A percentile compares a stretch with the other conserved stretches of the same genome.
Conservation (phyloP, 2,329 filamentous ascomycete genomes). For the Didymella arachidicola region DNA sequence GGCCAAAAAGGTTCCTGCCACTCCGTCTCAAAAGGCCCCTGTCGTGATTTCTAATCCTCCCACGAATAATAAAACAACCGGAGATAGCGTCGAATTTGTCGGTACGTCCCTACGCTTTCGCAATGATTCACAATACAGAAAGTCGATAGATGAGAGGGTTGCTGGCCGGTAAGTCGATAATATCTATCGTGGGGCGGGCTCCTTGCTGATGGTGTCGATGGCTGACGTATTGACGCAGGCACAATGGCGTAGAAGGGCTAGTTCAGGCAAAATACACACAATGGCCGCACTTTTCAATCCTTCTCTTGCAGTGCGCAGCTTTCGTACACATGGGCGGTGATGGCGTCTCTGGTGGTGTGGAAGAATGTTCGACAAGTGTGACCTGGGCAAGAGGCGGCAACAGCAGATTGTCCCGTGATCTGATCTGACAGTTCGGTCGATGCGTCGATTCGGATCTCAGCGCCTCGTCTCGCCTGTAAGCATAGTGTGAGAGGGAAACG, state of each 20-base stretch:
- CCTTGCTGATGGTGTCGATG: conserved; percentile 28
- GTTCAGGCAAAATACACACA: conserved; percentile 21
- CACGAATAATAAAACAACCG: not conserved
- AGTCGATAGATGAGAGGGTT: conserved; percentile 9
- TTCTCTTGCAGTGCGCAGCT: conserved; percentile 29
- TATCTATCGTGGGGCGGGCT: conserved; percentile 19
- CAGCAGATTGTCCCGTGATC: conserved; percentile 42
- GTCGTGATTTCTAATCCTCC: not conserved
- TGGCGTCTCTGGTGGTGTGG: conserved; percentile 24
- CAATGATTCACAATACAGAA: not conserved
- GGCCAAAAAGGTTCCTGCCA: conserved; percentile 21
- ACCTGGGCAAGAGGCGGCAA: conserved; percentile 33
- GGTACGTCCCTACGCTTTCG: conserved; percentile 8
- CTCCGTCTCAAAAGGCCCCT: conserved; percentile 6
- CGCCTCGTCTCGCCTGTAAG: conserved; percentile 31
- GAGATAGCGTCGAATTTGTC: not conserved
- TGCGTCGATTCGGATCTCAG: conserved; percentile 31
- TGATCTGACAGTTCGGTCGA: conserved; percentile 24
- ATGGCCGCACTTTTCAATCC: conserved; percentile 18
- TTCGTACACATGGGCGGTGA: conserved; percentile 19
- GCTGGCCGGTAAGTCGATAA: conserved; percentile 10
- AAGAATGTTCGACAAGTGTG: conserved; percentile 32
- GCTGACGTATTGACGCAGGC: conserved; percentile 37
- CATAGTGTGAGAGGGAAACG: conserved; percentile 40
- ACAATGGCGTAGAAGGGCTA: conserved; percentile 30